Conservation (phyloP, 2,329 filamentous ascomycete genomes). For the Pleoardoris graminearum region DNA sequence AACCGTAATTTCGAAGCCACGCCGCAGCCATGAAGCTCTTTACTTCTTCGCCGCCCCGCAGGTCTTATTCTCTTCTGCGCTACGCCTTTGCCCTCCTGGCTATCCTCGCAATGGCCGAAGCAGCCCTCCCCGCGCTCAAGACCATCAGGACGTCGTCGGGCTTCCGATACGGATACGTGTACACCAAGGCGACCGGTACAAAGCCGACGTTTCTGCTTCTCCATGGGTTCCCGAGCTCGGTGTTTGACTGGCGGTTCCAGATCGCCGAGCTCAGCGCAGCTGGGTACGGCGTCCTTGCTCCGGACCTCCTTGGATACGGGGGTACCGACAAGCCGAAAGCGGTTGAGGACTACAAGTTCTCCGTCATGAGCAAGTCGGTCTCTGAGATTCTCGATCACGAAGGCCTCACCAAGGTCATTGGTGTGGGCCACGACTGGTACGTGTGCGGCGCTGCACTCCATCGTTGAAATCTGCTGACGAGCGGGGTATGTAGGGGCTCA, state of each 20-base stretch:
- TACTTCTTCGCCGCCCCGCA: neutral
- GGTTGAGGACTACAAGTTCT: constrained; percentile 10
- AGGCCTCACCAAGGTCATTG: constrained; percentile 4
- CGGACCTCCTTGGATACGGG: constrained; percentile 65
- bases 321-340: constrained; percentile 50
- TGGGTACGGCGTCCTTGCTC: constrained; percentile 44
- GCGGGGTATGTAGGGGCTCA: constrained; percentile 1
- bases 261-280: constrained; percentile 44
- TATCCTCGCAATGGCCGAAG: neutral
- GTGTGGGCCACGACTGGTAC: constrained; percentile 15
- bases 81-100: neutral
- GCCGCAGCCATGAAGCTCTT: neutral
- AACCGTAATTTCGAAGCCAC: no score
- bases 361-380: constrained; percentile 2
- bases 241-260: constrained; percentile 49
- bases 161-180: neutral
- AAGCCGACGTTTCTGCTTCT: constrained; percentile 38
- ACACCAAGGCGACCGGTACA: neutral
- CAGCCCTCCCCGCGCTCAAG: neutral
- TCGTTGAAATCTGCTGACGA: neutral
- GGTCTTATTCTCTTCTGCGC: neutral
- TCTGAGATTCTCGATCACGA: constrained; percentile 9
- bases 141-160: neutral
- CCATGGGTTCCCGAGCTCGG: constrained; percentile 55
- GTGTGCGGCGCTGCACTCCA: neutral